phyloP scores from a whole-genome alignment of 1,139 yeast species.

The Saccharomyces hybrid region DNA sequence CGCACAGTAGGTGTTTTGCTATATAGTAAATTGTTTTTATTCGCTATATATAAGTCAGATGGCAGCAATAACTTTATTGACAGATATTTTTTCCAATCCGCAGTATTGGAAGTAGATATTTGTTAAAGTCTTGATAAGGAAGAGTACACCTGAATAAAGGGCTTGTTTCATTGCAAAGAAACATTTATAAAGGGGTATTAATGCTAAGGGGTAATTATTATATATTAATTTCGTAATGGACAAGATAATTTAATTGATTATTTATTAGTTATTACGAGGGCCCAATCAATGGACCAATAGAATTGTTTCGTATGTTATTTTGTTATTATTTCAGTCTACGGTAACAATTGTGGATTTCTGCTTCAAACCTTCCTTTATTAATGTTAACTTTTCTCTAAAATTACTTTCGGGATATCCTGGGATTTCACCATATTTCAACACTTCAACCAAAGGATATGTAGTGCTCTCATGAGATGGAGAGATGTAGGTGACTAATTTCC shows the following conservation, averaged over 20 bases:
- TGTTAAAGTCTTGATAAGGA: neutral
- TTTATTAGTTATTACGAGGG: neutral
- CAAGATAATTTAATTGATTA: neutral
- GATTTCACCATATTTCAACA: constrained; percentile 55
- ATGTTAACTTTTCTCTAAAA: constrained; percentile 36
- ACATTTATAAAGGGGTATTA: neutral
- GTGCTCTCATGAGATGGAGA: constrained; percentile 69
- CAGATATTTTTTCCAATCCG: neutral
- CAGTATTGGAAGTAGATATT: neutral
- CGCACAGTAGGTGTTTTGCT: neutral
- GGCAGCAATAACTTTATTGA: neutral
- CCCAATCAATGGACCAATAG: neutral
- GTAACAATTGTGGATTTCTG: constrained; percentile 30
- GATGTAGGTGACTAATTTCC: constrained; percentile 70
- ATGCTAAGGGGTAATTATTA: neutral
- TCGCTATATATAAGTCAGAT: neutral
- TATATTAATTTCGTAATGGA: neutral
- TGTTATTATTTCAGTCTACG: constrained; percentile 9
- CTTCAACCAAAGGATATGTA: constrained; percentile 56
- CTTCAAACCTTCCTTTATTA: constrained; percentile 30
- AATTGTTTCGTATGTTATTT: neutral
- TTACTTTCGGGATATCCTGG: constrained; percentile 52
- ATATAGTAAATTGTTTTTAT: neutral
- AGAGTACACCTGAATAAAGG: neutral
- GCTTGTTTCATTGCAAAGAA: neutral